Conservation (phyloP, 495 filamentous ascomycete genomes). For the Rhypophila decipiens region DNA sequence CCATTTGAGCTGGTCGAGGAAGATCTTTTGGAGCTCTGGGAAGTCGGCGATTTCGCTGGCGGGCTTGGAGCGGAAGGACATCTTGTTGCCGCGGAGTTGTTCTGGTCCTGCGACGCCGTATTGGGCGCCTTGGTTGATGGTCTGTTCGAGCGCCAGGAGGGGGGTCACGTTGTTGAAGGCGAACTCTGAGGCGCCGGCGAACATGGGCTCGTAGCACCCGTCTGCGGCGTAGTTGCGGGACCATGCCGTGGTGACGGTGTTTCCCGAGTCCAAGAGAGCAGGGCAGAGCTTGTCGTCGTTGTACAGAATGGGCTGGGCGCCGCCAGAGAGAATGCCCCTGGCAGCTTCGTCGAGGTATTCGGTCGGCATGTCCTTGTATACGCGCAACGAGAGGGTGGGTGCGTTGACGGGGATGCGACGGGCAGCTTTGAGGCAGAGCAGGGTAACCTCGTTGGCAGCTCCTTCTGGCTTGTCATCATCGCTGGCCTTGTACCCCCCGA, state of each 20-base stretch:
- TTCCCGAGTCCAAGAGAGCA: not conserved
- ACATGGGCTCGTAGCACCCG: constrained; percentile 9
- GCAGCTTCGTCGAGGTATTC: constrained; percentile 6
- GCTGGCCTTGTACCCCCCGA: not conserved
- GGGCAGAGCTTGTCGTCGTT: constrained; percentile 8
- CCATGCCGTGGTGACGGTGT: not conserved
- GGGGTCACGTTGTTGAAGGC: constrained; percentile 8
- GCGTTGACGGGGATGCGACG: constrained; percentile 2
- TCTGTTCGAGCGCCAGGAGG: not conserved
- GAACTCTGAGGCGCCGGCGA: constrained; percentile 6
- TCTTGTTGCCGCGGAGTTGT: not conserved
- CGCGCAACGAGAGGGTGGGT: not conserved
- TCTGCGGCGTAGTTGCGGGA: constrained; percentile 5
- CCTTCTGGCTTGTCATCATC: not conserved
- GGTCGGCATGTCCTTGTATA: not conserved
- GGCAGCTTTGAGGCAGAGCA: not conserved
- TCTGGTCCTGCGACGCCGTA: not conserved
- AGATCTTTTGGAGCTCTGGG: not conserved
- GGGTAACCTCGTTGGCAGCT: not conserved
- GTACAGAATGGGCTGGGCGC: constrained; percentile 7
- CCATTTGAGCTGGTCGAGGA: constrained; percentile 1
- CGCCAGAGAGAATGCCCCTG: constrained; percentile 1
- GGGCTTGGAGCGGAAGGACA: not conserved
- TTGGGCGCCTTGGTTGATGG: not conserved
- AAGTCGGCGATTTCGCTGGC: not conserved